Evolutionary conservation across 164 flowering plant genomes (phyloP), one percentile per base, ranked within the genome.

Genomic region (Vitis labrusca): DNA sequence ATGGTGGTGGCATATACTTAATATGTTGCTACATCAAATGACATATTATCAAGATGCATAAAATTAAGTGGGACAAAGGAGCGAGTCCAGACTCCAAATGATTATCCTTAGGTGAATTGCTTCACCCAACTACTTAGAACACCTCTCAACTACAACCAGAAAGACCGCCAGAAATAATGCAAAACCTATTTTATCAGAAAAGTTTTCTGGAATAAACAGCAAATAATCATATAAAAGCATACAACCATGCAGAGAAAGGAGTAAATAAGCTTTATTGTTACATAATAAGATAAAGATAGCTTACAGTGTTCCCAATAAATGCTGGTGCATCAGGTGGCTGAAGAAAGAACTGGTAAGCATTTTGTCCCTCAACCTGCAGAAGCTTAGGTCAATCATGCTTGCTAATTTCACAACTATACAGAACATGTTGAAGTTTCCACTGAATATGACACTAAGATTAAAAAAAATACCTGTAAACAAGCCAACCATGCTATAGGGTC

Each of bases 221-320:
- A 37, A 37, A 37, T 37, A 37, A 37, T 37, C 44, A 37, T 37
- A 37, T 37, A 37, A 37, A 37, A 37, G 44, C 27, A 37, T 37
- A 37, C 44, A 6, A 37, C 44, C 44, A 37, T 59, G 37, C 61
- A 23, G 14, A 23, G 37, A 27, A 27, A 27, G 61, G 27, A 59
- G 44, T 59, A 10, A 2, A 59, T 27, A 1, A 57, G 59, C 48
- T 9, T 30, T 2, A n/a, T 10, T 51, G 50, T 51, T 8, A n/a
- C 30, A 5, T 52, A 30, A n/a, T 32, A 70, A 53, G 53, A 61
- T 32, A 9, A 54, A 53, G 52, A 61, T 32, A 82, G 44, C 88
- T 68, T 85, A 90, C 98, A 61, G 97, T 93, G 77, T 93, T 95
- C 58, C 97, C 99, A 68, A 95, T 89, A 78, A 95, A 95, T 58